A percentile compares a stretch with the other conserved stretches of the same genome.
These are phyloP conservation scores for Microcyclospora tardicrescens DNA, from an alignment of 2,329 filamentous ascomycete species.

Conservation along the genomic window DNA sequence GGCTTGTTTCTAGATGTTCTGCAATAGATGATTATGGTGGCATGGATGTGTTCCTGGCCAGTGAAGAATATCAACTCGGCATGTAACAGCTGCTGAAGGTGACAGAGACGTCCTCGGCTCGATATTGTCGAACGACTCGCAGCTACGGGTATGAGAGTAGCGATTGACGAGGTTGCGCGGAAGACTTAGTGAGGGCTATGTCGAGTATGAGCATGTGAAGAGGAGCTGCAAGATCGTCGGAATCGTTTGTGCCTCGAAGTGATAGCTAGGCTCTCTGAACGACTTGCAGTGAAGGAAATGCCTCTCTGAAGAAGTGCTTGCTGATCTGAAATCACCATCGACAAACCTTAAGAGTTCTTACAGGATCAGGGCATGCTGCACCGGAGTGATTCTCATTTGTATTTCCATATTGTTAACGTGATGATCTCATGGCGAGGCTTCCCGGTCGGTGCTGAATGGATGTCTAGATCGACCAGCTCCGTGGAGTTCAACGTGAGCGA, in stretches of 20 bases:
- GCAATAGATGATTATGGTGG: not conserved
- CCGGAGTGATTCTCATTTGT: too few species aligned
- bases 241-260: conserved; percentile 1
- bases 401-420: too few species aligned
- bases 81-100: not conserved
- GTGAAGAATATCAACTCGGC: not conserved
- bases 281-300: too few species aligned
- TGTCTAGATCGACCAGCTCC: too few species aligned
- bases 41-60: not conserved
- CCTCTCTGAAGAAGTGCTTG: too few species aligned
- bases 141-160: not conserved
- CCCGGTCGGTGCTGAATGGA: too few species aligned
- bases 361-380: too few species aligned
- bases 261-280: not conserved
- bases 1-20: not conserved
- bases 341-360: too few species aligned
- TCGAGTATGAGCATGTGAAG: not conserved
- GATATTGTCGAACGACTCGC: not conserved
- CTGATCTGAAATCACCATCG: too few species aligned
- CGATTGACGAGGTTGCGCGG: not conserved
- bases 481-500: too few species aligned
- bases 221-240: not conserved
- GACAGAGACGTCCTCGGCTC: not conserved
- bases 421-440: too few species aligned
- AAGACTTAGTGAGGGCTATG: not conserved